phyloP scores from a whole-genome alignment of 768 basidiomycete genomes.

The Hebeloma cylindrosporum region DNA sequence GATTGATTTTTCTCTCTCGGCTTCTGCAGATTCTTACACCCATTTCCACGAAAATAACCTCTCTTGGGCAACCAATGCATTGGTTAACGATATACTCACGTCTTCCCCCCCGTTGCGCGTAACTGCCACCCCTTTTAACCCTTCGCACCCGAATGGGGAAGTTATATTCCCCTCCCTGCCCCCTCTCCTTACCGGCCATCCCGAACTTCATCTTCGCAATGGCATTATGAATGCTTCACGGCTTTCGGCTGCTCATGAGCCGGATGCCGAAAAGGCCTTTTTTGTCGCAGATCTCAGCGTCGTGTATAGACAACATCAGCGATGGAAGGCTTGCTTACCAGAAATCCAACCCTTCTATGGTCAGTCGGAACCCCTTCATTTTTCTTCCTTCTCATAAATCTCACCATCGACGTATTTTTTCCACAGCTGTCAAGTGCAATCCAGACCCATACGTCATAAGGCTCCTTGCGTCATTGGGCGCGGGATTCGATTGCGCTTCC shows the following conservation, averaged over 20 bases:
- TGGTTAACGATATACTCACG: constrained; percentile 37
- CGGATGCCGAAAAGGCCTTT: constrained; percentile 90
- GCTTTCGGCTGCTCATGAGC: constrained; percentile 50
- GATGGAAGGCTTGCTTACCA: constrained; percentile 78
- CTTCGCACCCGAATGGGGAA: constrained; percentile 33
- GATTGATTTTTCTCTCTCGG: constrained; percentile 33
- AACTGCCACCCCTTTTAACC: constrained; percentile 34
- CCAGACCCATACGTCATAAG: constrained; percentile 94
- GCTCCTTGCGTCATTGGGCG: constrained; percentile 84
- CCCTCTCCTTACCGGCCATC: constrained; percentile 64
- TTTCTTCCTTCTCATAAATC: constrained; percentile 8
- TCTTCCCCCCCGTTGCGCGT: constrained; percentile 66
- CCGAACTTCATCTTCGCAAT: constrained; percentile 71
- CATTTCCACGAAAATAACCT: constrained; percentile 20
- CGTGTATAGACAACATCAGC: constrained; percentile 80
- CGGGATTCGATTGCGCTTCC: constrained; percentile 97
- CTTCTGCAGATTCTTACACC: constrained; percentile 17
- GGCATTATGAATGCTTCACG: constrained; percentile 70
- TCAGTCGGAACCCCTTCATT: constrained; percentile 35
- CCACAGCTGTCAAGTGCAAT: constrained; percentile 93
- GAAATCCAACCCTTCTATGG: constrained; percentile 95
- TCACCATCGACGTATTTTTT: constrained; percentile 20
- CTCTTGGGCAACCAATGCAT: constrained; percentile 53
- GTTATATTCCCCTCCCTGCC: constrained; percentile 62
- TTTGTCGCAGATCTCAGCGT: constrained; percentile 93